Evolutionary conservation across 106 monocot genomes (phyloP), one percentile per base, ranked within the genome.

Genomic region (Phalaenopsis aphrodite): DNA sequence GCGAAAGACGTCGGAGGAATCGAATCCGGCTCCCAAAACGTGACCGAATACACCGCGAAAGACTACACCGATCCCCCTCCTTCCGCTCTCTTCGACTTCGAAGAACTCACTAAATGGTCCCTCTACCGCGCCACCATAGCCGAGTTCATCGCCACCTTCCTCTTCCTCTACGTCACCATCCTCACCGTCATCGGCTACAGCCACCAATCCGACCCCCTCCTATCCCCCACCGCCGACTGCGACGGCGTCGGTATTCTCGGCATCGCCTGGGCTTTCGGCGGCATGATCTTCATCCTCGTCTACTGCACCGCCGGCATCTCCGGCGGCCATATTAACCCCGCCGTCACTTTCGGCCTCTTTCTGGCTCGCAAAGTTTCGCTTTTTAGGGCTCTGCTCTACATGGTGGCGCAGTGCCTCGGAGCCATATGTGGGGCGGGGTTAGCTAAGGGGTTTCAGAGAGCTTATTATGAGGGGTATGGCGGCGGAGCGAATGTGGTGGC

Each of bases 221-320:
- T 77, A 19, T 19, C 6, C 41, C 21, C 78, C 46, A 83, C 85
- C 81, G 89, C 84, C 5, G 87, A 81, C 14, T 90, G 89, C 77
- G 76, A 82, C 78, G 95, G 95, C 56, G 95, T 93, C 42, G 95
- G 95, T 5, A 45, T 91, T 65, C 89, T 95, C 56, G 93, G 95
- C 23, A 91, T 95, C 69, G 93, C 95, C 6, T 95, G 95, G 95
- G 86, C 95, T 37, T 95, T 95, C 75, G 95, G 95, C 30, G 95
- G 95, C 74, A 95, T 95, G 95, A 95, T 95, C 80, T 95, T 95
- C 47, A 79, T 95, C 77, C 93, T 95, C 47, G 95, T 95, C 77
- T 95, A 95, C 93, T 93, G 95, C 93, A 95, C 95, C 77, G 95
- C 95, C 73, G 95, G 95, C 36, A 91, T 95, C 79, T 95, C 95